Base-by-base conservation (phyloP, 2,329 filamentous ascomycete species). In the Lasiodiplodia sp. region DNA sequence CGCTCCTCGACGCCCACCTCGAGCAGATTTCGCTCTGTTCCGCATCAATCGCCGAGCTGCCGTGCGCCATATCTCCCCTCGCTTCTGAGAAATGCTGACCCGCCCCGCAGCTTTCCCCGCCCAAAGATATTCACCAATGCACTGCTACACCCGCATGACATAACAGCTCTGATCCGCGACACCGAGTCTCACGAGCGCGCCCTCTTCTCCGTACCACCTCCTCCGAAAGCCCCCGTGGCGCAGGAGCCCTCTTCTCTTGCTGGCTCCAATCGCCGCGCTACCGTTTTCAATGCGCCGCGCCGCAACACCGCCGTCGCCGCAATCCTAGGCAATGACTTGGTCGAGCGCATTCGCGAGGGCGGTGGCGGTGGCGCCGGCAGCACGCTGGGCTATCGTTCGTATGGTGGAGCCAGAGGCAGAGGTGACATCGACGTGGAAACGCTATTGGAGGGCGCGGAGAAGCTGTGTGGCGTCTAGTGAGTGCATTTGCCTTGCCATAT, bases 71-170 rank as follows among this genome's bases (percentile, higher is more conserved):
- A 12, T 31, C 21, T 16, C 11, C n/a, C 38, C 40, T 21, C 62
- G 23, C 53, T 21, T 28, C 12, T 4, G 21, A 14, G 18, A n/a
- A 16, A 16, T n/a, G 31, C 21, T 69, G 1, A 44, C 28, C 23
- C 49, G 8, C 47, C 68, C 37, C 72, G 67, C 76, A 96, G 93
- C 40, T 98, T 98, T 74, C 93, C 93, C 51, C 88, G 88, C 2
- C 93, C 95, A n/a, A 96, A 93, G 75, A 94, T 96, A 76, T 99
- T 98, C 82, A 96, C 94, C 73, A 97, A 97, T 79, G 94, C 96
- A 40, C 87, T 99, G 49, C 89, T 98, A 60, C 90, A 91, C 68
- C 90, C 90, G 72, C 91, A 94, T 79, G 96, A 99, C 79, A 98
- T 99, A 73, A 98, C 96, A 4, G 88, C 92, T 14, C 84, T 99